These are phyloP conservation scores for Plasmodium malariae DNA, from an alignment of 169 alveolate genomes.

Conservation along the genomic window DNA sequence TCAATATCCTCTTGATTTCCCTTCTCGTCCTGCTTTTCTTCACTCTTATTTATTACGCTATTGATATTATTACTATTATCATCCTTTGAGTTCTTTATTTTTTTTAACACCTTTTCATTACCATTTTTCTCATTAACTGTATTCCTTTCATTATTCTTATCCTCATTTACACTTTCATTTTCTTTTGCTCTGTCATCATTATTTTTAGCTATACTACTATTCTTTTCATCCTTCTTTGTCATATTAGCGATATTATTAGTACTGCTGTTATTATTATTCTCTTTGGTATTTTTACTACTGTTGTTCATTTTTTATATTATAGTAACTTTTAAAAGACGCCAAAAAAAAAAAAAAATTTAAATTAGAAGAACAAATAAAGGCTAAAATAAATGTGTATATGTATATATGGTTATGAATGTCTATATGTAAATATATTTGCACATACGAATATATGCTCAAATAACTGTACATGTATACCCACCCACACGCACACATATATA, in stretches of 20 bases:
- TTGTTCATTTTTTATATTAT: conserved; percentile 35
- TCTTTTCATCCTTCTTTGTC: conserved; percentile 3
- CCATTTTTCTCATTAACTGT: background rate
- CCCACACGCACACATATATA: background rate
- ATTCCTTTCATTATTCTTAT: conserved; percentile 3
- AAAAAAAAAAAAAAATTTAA: too few species aligned
- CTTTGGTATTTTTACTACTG: conserved; percentile 9
- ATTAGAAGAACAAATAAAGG: too few species aligned
- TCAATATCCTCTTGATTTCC: background rate
- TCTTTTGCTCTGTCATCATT: conserved; percentile 26
- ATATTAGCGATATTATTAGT: background rate
- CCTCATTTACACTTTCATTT: conserved; percentile 23
- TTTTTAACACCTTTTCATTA: conserved; percentile 1
- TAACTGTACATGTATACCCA: background rate
- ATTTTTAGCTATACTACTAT: background rate
- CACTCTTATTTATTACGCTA: background rate
- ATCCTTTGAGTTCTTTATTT: background rate
- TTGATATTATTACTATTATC: background rate
- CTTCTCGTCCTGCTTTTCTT: background rate
- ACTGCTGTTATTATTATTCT: background rate
- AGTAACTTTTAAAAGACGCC: too few species aligned
- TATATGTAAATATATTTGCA: conserved; percentile 3
- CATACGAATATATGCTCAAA: background rate
- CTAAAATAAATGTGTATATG: too few species aligned
- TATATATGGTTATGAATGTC: background rate